These are phyloP conservation scores for Blastobotrys americana DNA, from an alignment of 805 yeast species.

Conservation along the genomic window DNA sequence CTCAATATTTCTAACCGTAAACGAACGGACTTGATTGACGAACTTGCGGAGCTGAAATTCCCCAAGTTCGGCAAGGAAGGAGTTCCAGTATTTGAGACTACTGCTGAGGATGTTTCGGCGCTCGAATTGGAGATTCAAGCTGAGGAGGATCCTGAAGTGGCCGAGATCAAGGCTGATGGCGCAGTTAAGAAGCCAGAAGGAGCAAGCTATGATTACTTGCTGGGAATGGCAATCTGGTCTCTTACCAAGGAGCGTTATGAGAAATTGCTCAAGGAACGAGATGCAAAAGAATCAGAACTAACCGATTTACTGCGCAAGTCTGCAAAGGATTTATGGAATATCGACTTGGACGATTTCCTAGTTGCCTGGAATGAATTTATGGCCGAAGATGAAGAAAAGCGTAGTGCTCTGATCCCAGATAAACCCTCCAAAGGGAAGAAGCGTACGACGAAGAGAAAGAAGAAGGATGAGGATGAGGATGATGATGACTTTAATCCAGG, in stretches of 20 bases:
- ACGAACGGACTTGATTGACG: conserved; percentile 53
- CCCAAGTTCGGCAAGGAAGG: conserved; percentile 67
- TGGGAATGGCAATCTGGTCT: conserved; percentile 92
- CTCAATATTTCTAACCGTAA: conserved; percentile 69
- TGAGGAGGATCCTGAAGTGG: conserved; percentile 29
- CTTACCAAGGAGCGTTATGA: conserved; percentile 86
- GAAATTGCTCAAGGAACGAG: conserved; percentile 63
- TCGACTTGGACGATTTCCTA: conserved; percentile 70
- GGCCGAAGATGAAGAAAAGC: conserved; percentile 53
- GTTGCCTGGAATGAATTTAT: conserved; percentile 61
- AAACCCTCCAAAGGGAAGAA: conserved; percentile 36
- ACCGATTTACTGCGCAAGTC: conserved; percentile 54
- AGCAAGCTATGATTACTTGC: conserved; percentile 73
- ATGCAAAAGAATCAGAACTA: conserved; percentile 64
- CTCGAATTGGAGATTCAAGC: conserved; percentile 34
- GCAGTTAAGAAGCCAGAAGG: conserved; percentile 40
- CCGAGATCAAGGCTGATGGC: conserved; percentile 28
- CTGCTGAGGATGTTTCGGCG: conserved; percentile 24
- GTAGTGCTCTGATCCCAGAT: conserved; percentile 42
- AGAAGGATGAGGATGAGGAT: conserved; percentile 28
- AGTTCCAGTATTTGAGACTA: conserved; percentile 44
- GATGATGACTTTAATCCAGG: conserved; percentile 26
- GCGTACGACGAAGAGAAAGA: conserved; percentile 19
- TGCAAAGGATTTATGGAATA: conserved; percentile 84
- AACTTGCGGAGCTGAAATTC: conserved; percentile 57